Conservation (phyloP, 140 eudicot genomes). For the Oenanthe javanica region DNA sequence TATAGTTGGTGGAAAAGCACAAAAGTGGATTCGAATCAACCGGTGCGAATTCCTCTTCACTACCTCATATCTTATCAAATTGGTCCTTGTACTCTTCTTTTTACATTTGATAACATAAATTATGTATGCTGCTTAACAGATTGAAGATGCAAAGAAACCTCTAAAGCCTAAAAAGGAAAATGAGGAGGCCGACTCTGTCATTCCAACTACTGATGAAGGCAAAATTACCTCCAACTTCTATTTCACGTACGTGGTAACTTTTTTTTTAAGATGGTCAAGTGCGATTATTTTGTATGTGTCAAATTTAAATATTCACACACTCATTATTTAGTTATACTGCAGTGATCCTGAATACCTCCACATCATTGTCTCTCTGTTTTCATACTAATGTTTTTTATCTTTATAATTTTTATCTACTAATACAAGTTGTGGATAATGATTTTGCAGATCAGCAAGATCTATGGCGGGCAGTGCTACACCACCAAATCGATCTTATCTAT, state of each 20-base stretch:
- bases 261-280: neutral
- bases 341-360: too few species aligned
- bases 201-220: constrained; percentile 25
- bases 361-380: too few species aligned
- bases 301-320: neutral
- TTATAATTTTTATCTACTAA: neutral
- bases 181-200: constrained; percentile 6
- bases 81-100: neutral
- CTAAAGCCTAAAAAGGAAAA: constrained; percentile 28
- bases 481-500: constrained; percentile 49
- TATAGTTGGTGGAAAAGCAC: constrained; percentile 34
- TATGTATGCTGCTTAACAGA: constrained; percentile 20
- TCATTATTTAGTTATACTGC: too few species aligned
- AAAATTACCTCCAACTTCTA: constrained; percentile 30
- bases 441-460: constrained; percentile 94
- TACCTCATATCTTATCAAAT: neutral
- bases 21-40: constrained; percentile 25
- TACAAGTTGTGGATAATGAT: neutral
- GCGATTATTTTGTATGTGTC: neutral
- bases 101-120: neutral
- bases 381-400: neutral
- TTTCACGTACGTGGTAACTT: constrained; percentile 45
- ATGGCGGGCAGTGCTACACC: constrained; percentile 88
- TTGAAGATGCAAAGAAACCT: constrained; percentile 53
- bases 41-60: constrained; percentile 26